A percentile compares a stretch with the other conserved stretches of the same genome.
Conservation (phyloP, 2,329 filamentous ascomycete species). For the Hymenoscyphus fraxineus region DNA sequence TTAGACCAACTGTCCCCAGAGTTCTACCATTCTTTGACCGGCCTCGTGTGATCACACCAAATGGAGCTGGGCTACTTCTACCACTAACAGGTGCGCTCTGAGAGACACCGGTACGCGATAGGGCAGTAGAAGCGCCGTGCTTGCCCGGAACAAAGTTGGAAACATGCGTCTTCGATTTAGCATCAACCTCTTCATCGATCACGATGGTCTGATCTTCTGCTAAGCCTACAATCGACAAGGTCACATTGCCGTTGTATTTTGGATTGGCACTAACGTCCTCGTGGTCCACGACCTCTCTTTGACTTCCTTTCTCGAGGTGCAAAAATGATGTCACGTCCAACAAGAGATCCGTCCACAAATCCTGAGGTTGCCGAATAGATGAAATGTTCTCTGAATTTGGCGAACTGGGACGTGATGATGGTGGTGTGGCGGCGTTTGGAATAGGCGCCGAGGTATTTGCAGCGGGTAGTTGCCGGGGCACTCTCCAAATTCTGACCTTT, state of each 20-base stretch:
- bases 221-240: conserved; percentile 63
- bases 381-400: conserved; percentile 17
- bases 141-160: conserved; percentile 42
- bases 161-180: conserved; percentile 54
- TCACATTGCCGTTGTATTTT: conserved; percentile 73
- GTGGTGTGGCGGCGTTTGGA: conserved; percentile 41
- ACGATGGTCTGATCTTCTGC: conserved; percentile 72
- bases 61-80: conserved; percentile 63
- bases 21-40: conserved; percentile 65
- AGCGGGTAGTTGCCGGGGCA: conserved; percentile 28
- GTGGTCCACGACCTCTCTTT: conserved; percentile 60
- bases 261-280: conserved; percentile 68
- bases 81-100: conserved; percentile 52
- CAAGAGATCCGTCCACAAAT: conserved; percentile 43
- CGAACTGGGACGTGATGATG: conserved; percentile 32
- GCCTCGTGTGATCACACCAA: conserved; percentile 64
- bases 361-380: conserved; percentile 27
- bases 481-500: conserved; percentile 63
- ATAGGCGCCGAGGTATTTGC: conserved; percentile 36
- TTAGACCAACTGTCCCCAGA: conserved; percentile 75
- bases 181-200: conserved; percentile 72
- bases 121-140: conserved; percentile 22
- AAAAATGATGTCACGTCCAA: conserved; percentile 56
- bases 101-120: conserved; percentile 22
- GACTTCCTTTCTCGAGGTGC: conserved; percentile 56